Evolutionary conservation across 2,329 filamentous ascomycete genomes (phyloP).

Genomic region (Magnaporthales sp.): DNA sequence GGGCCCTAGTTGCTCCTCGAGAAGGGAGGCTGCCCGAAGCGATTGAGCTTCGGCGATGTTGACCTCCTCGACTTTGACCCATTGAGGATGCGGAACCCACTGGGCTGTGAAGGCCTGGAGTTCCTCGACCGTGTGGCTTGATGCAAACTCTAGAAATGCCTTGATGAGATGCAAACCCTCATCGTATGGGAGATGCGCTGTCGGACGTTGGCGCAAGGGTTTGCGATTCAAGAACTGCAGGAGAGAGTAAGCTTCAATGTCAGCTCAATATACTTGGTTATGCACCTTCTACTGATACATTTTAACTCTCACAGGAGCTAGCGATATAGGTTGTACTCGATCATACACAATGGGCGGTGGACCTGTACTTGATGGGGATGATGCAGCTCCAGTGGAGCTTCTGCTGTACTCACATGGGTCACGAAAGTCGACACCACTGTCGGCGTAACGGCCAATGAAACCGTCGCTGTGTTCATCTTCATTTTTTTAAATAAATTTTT

Average conservation of each 20-base stretch:
- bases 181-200: conserved; percentile 86
- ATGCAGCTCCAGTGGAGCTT: neutral
- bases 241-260: neutral
- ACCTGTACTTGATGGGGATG: conserved; percentile 3
- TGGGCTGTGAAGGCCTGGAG: conserved; percentile 85
- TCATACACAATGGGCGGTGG: neutral
- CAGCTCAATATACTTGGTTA: neutral
- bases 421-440: conserved; percentile 81
- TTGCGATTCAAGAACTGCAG: conserved; percentile 73
- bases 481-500: conserved; percentile 7
- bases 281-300: neutral
- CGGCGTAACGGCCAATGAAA: conserved; percentile 77
- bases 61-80: conserved; percentile 71
- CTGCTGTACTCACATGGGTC: conserved; percentile 59
- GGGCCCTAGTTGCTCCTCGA: conserved; percentile 68
- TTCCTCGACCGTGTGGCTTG: conserved; percentile 86
- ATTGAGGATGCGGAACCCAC: conserved; percentile 82
- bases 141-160: conserved; percentile 75
- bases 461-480: conserved; percentile 64
- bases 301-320: neutral
- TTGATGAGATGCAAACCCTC: conserved; percentile 84
- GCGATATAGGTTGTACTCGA: neutral
- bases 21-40: conserved; percentile 52
- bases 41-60: conserved; percentile 58
- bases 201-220: conserved; percentile 68